phyloP scores from a whole-genome alignment of 1,284 basidiomycete genomes.

The Heterobasidion parviporum region DNA sequence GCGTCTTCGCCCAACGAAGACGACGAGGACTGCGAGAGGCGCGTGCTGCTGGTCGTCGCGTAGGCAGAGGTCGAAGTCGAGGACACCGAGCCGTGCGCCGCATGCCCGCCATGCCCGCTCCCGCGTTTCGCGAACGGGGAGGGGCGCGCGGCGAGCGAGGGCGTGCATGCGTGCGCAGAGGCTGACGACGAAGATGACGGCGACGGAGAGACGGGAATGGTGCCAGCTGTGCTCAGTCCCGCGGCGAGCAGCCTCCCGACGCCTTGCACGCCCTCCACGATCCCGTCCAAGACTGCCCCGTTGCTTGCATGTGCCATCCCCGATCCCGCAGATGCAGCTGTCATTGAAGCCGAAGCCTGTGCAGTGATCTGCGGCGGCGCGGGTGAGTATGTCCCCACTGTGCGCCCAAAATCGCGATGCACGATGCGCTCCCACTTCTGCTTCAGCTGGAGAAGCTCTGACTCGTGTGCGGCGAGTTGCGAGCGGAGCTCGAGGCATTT shows the following conservation, averaged over 20 bases:
- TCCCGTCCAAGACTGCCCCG: constrained; percentile 38
- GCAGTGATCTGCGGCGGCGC: constrained; percentile 1
- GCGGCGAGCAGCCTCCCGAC: constrained; percentile 42
- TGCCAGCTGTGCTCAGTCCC: constrained; percentile 29
- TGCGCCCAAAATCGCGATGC: constrained; percentile 42
- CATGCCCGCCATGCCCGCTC: background rate
- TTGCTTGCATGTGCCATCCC: background rate
- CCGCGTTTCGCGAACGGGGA: constrained; percentile 6
- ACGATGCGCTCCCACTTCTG: constrained; percentile 76
- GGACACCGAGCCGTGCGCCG: constrained; percentile 16
- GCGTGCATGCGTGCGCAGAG: background rate
- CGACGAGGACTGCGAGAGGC: constrained; percentile 36
- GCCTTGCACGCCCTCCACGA: constrained; percentile 64
- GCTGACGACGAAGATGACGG: constrained; percentile 12
- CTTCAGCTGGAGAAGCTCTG: constrained; percentile 64
- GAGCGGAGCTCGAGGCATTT: constrained; percentile 72
- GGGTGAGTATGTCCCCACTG: constrained; percentile 6
- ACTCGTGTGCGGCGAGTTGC: constrained; percentile 61
- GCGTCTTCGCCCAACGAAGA: constrained; percentile 19
- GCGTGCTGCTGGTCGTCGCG: constrained; percentile 17
- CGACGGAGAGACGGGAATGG: constrained; percentile 7
- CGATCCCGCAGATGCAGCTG: constrained; percentile 1
- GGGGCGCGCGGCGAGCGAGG: background rate
- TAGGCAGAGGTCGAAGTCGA: constrained; percentile 18
- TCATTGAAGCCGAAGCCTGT: background rate